Conservation (phyloP, 768 basidiomycete species). For the Tremella mesenterica region DNA sequence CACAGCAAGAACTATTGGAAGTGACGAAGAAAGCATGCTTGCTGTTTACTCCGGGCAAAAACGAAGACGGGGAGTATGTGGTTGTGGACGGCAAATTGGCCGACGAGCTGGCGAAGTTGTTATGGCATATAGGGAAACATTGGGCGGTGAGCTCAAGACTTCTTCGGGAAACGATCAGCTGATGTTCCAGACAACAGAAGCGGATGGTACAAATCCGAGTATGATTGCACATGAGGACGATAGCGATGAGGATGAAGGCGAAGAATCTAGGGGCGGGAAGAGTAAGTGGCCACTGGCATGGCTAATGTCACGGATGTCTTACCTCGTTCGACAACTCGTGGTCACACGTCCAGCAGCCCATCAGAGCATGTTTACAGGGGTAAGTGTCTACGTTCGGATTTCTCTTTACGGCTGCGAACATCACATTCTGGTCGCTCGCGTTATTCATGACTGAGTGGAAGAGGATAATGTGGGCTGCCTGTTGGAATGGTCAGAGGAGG, state of each 20-base stretch:
- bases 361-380: slow-evolving; percentile 8
- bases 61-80: slow-evolving; percentile 62
- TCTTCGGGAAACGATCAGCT: slow-evolving; percentile 44
- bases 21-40: slow-evolving; percentile 63
- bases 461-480: too few species aligned
- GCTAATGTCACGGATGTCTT: slow-evolving; percentile 90
- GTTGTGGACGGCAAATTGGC: slow-evolving; percentile 34
- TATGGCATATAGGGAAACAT: slow-evolving; percentile 85
- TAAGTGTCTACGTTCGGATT: slow-evolving; percentile 1
- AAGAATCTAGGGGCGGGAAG: slow-evolving; percentile 24
- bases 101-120: slow-evolving; percentile 76
- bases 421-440: too few species aligned
- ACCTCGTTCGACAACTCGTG: slow-evolving; percentile 52
- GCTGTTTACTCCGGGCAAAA: slow-evolving; percentile 71
- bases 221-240: slow-evolving; percentile 19
- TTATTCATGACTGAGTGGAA: background rate
- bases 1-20: slow-evolving; percentile 50
- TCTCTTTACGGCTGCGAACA: too few species aligned
- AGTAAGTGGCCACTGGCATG: slow-evolving; percentile 58
- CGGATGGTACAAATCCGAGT: slow-evolving; percentile 12
- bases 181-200: slow-evolving; percentile 36
- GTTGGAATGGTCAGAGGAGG: too few species aligned
- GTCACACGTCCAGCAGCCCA: slow-evolving; percentile 32
- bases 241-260: slow-evolving; percentile 21
- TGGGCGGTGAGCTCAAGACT: slow-evolving; percentile 45